These are phyloP conservation scores for Mycena kentingensis DNA, from an alignment of 768 basidiomycete species.

Conservation along the genomic window DNA sequence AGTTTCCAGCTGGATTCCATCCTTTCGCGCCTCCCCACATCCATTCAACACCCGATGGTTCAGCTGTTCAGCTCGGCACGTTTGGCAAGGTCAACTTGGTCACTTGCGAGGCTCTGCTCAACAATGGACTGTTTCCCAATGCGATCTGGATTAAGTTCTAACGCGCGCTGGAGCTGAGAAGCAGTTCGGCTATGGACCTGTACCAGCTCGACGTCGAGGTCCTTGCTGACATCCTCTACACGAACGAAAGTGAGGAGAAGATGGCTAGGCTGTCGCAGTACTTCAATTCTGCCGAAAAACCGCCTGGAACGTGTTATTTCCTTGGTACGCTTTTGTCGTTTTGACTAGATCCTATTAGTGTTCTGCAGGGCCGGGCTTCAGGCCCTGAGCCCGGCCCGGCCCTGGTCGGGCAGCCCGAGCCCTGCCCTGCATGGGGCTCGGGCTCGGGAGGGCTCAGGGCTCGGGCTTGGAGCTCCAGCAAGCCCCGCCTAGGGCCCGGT, in stretches of 20 bases:
- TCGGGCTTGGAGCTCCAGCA: too few species aligned
- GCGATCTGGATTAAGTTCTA: slow-evolving; percentile 69
- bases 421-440: too few species aligned
- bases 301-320: slow-evolving; percentile 79
- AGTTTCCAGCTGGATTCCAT: slow-evolving; percentile 44
- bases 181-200: slow-evolving; percentile 49
- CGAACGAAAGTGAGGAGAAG: slow-evolving; percentile 68
- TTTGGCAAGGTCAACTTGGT: slow-evolving; percentile 57
- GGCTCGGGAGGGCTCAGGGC: too few species aligned
- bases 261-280: slow-evolving; percentile 73
- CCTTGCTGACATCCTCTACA: slow-evolving; percentile 80
- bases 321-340: slow-evolving; percentile 50
- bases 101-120: slow-evolving; percentile 60
- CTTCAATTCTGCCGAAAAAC: slow-evolving; percentile 68
- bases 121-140: slow-evolving; percentile 55
- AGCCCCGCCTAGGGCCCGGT: too few species aligned
- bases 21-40: slow-evolving; percentile 47
- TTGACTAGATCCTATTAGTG: too few species aligned
- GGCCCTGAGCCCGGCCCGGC: too few species aligned
- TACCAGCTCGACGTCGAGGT: slow-evolving; percentile 78
- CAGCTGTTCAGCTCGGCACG: slow-evolving; percentile 67
- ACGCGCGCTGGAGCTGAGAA: slow-evolving; percentile 54
- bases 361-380: too few species aligned
- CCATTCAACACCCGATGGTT: slow-evolving; percentile 55
- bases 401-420: too few species aligned